These are phyloP conservation scores for Monilinia fructigena DNA, from an alignment of 2,329 filamentous ascomycete genomes.

Conservation along the genomic window DNA sequence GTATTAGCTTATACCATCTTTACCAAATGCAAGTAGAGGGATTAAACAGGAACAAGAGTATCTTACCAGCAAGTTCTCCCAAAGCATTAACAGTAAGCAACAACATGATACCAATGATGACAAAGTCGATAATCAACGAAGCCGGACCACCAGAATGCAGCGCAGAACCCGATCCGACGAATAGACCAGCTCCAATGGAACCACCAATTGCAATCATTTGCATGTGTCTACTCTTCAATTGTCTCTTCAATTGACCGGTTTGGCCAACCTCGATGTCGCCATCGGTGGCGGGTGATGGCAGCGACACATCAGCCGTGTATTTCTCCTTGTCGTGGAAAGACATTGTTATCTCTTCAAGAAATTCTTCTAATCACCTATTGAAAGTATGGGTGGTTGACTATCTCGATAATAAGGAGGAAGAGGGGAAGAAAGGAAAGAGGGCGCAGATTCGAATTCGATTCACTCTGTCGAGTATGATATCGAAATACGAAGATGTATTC, in stretches of 20 bases:
- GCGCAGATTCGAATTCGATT: conserved; percentile 4
- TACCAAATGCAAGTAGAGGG: not conserved
- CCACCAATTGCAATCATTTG: conserved; percentile 54
- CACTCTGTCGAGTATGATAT: conserved; percentile 12
- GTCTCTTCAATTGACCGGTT: conserved; percentile 40
- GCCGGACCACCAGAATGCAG: conserved; percentile 60
- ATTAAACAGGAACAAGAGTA: not conserved
- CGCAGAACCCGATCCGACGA: conserved; percentile 48
- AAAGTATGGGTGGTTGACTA: not conserved
- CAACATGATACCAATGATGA: conserved; percentile 74
- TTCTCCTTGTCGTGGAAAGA: conserved; percentile 27
- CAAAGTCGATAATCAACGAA: conserved; percentile 72
- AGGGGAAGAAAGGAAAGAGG: not conserved
- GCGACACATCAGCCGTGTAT: conserved; percentile 22
- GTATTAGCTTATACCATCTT: conserved; percentile 9
- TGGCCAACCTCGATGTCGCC: conserved; percentile 32
- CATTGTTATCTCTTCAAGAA: conserved; percentile 1
- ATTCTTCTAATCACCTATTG: not conserved
- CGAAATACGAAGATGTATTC: not conserved
- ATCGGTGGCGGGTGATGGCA: conserved; percentile 9
- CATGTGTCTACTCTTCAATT: conserved; percentile 50
- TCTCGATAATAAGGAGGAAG: not conserved
- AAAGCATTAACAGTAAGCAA: conserved; percentile 66
- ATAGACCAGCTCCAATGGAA: conserved; percentile 51
- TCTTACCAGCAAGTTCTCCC: conserved; percentile 81